A percentile compares a stretch with the other conserved stretches of the same genome.
phyloP scores from a whole-genome alignment of 805 yeast genomes.

The Starmerella bombi region DNA sequence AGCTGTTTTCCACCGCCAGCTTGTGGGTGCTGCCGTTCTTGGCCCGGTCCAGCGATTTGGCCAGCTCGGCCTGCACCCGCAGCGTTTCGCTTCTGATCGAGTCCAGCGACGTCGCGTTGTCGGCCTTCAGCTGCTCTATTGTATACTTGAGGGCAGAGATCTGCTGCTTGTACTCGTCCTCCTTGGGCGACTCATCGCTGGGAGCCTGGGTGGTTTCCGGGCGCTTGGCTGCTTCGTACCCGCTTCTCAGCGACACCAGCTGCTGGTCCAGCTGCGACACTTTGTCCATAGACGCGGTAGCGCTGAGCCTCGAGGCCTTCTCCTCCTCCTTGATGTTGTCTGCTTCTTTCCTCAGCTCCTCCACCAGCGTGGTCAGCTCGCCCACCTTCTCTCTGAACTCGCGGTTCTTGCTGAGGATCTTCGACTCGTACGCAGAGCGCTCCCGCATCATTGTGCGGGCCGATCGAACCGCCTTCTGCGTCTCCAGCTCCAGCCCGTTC shows the following conservation, averaged over 20 bases:
- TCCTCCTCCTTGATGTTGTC: conserved; percentile 24
- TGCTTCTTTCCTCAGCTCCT: conserved; percentile 20
- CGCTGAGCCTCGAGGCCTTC: conserved; percentile 24
- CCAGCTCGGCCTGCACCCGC: not conserved
- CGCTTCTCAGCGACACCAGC: conserved; percentile 4
- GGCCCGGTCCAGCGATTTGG: not conserved
- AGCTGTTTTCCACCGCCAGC: not conserved
- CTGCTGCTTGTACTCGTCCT: conserved; percentile 2
- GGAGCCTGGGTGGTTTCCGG: not conserved
- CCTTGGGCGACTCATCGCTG: not conserved
- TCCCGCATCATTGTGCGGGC: conserved; percentile 27
- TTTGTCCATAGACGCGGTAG: conserved; percentile 24
- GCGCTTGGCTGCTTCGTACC: not conserved
- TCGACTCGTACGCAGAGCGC: conserved; percentile 28
- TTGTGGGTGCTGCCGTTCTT: not conserved
- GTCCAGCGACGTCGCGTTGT: not conserved
- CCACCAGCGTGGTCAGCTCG: conserved; percentile 19
- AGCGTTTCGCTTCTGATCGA: not conserved
- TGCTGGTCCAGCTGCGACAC: conserved; percentile 20
- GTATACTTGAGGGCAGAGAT: conserved; percentile 3
- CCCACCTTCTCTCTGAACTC: conserved; percentile 23
- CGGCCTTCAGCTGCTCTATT: not conserved
- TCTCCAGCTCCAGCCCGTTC: conserved; percentile 23
- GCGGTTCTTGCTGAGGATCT: conserved; percentile 26
- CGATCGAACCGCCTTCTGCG: conserved; percentile 25